Evolutionary conservation across 176 grass and related monocot genomes (phyloP), one percentile per base, ranked within the genome.

Genomic region (Rhynchospora pubera): DNA sequence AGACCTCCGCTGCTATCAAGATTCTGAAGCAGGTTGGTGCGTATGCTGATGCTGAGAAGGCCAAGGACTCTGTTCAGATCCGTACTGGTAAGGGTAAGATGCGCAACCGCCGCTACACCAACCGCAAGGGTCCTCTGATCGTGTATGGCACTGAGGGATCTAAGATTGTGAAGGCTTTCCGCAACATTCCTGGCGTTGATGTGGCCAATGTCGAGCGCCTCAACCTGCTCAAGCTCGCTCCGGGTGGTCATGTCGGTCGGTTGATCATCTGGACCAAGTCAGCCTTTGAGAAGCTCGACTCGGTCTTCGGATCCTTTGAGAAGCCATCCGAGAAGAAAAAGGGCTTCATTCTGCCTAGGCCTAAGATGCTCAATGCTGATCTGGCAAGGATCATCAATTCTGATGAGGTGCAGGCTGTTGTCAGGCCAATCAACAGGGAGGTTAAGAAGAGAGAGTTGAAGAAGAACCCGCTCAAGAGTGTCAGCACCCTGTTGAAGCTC

Each of bases 221-320:
- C 77, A 91, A 91, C 80, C 87, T 94, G 57, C 85, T 94, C 5
- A 88, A 94, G 69, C 87, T 94, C 2, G 92, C 92, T 9, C 89
- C 92, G 1, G 89, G 92, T 80, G 92, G 89, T 22, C 89, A 94
- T 48, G 65, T 94, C 0, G 89, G 92, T 44, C 84, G 93, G 1
- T 97, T 97, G 58, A 88, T 97, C 53, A 91, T 97, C 76, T 97
- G 93, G 93, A 97, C 93, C 50, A 90, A 93, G 87, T 93, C 88
- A 22, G 93, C 93, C 0, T 93, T 97, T 62, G 91, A 97, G 85
- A 97, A 97, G 87, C 85, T 97, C 0, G 91, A 97, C 67, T 84
- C 87, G 19, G 89, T 93, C 9, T 97, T 86, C 13, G 93, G 93
- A 6, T 85, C 83, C 85, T 89, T 93, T 16, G 93, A 97, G 0